Evolutionary conservation across 2,329 filamentous ascomycete species (phyloP).

Genomic region (Aspergillus latus): DNA sequence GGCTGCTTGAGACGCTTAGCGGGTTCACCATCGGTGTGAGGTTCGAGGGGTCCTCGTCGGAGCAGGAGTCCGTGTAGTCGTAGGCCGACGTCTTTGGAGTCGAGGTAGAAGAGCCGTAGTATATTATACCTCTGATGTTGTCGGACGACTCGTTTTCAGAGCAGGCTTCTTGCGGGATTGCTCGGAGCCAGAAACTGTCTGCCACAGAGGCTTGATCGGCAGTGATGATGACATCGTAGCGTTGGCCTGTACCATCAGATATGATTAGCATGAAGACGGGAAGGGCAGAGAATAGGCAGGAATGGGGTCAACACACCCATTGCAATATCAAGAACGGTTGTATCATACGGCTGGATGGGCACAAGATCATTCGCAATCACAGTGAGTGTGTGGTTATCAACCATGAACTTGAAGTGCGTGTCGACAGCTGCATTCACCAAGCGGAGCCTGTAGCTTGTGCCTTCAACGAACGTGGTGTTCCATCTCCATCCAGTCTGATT

Average conservation of each 20-base stretch:
- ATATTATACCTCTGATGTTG: constrained; percentile 54
- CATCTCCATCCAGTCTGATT: constrained; percentile 37
- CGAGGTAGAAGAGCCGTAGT: constrained; percentile 30
- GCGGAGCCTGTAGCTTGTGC: constrained; percentile 27
- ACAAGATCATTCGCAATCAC: constrained; percentile 61
- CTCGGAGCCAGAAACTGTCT: constrained; percentile 44
- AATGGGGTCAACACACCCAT: constrained; percentile 36
- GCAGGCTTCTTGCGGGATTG: constrained; percentile 46
- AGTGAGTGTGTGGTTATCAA: constrained; percentile 55
- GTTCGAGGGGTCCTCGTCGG: constrained; percentile 27
- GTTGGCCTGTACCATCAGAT: constrained; percentile 28
- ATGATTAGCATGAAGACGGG: background rate
- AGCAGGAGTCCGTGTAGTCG: constrained; percentile 24
- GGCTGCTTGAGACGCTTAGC: constrained; percentile 9
- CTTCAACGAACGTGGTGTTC: constrained; percentile 50
- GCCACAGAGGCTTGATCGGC: constrained; percentile 25
- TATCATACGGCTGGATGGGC: constrained; percentile 56
- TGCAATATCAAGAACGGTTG: constrained; percentile 47
- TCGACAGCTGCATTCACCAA: constrained; percentile 30
- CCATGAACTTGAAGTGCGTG: constrained; percentile 44
- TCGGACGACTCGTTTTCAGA: constrained; percentile 40
- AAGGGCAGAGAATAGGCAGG: no score
- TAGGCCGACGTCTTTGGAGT: constrained; percentile 22
- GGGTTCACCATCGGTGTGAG: constrained; percentile 25
- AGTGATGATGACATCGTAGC: constrained; percentile 40